Evolutionary conservation across 2,329 filamentous ascomycete species (phyloP).

Genomic region (Alternaria sp.): DNA sequence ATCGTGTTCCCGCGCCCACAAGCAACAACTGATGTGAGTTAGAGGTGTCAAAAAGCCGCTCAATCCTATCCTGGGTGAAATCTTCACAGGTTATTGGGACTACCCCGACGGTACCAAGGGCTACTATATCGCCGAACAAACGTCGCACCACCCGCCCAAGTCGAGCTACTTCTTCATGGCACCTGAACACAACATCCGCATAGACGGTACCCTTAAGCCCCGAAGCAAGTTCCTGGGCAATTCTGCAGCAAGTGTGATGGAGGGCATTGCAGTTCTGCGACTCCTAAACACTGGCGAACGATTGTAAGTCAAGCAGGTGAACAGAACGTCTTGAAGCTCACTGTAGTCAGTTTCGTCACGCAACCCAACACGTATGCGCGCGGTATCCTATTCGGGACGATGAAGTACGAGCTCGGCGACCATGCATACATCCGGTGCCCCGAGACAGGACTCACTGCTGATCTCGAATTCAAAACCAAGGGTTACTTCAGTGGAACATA

Average conservation of each 20-base stretch:
- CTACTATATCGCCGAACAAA: conserved; percentile 98
- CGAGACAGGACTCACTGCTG: conserved; percentile 83
- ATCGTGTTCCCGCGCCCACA: conserved; percentile 12
- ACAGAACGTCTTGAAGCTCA: conserved; percentile 18
- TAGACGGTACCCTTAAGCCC: conserved; percentile 94
- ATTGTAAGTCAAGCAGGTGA: conserved; percentile 68
- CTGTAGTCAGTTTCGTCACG: conserved; percentile 74
- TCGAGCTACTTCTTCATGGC: conserved; percentile 99
- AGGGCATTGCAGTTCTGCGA: conserved; percentile 87
- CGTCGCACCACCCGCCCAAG: conserved; percentile 96
- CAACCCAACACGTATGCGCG: conserved; percentile 99
- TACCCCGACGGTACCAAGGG: conserved; percentile 82
- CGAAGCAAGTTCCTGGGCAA: conserved; percentile 95
- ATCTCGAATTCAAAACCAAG: conserved; percentile 98
- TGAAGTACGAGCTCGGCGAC: conserved; percentile 99
- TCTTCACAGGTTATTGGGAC: conserved; percentile 96
- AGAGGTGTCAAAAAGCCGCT: conserved; percentile 98
- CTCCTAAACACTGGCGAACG: conserved; percentile 85
- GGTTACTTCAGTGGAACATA: conserved; percentile 97
- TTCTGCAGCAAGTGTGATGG: conserved; percentile 97
- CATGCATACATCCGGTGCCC: conserved; percentile 93
- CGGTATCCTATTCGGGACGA: conserved; percentile 96
- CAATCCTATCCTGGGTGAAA: conserved; percentile 95
- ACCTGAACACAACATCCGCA: conserved; percentile 89
- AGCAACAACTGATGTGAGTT: conserved; percentile 39